Conservation (phyloP, 2,329 filamentous ascomycete species). For the Cladosporium oxysporum region DNA sequence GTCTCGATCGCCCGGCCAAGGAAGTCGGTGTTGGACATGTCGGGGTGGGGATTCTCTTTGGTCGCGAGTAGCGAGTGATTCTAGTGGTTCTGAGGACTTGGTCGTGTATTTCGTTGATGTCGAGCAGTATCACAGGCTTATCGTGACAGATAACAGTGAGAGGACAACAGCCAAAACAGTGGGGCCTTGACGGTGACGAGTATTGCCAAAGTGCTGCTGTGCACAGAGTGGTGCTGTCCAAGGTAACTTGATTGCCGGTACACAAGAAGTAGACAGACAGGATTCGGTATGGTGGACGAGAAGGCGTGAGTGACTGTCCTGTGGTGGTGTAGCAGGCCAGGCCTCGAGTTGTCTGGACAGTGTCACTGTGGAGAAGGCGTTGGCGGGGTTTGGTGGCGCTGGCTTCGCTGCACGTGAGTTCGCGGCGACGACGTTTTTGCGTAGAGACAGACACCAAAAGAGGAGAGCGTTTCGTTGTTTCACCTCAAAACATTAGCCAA, state of each 20-base stretch:
- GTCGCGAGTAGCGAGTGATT: neutral
- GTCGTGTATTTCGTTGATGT: neutral
- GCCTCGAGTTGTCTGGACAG: neutral
- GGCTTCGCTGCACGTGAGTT: conserved; percentile 7
- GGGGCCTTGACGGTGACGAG: neutral
- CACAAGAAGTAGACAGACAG: neutral
- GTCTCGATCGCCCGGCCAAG: conserved; percentile 93
- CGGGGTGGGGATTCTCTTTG: neutral
- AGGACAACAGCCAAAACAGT: conserved; percentile 7
- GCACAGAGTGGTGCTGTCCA: neutral
- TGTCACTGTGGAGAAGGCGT: conserved; percentile 12
- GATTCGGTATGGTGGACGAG: neutral
- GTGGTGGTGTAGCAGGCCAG: neutral
- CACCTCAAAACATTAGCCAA: neutral
- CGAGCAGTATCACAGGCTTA: neutral
- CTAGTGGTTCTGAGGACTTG: neutral
- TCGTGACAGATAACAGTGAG: neutral
- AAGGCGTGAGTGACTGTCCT: neutral
- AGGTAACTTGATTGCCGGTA: neutral
- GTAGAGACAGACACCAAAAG: neutral
- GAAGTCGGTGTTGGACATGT: conserved; percentile 95
- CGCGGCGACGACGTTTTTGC: conserved; percentile 12
- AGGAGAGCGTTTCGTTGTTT: neutral
- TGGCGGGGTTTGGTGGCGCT: conserved; percentile 10
- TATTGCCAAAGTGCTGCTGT: neutral